Conservation (phyloP, 805 yeast genomes). For the Hanseniaspora nectarophila region DNA sequence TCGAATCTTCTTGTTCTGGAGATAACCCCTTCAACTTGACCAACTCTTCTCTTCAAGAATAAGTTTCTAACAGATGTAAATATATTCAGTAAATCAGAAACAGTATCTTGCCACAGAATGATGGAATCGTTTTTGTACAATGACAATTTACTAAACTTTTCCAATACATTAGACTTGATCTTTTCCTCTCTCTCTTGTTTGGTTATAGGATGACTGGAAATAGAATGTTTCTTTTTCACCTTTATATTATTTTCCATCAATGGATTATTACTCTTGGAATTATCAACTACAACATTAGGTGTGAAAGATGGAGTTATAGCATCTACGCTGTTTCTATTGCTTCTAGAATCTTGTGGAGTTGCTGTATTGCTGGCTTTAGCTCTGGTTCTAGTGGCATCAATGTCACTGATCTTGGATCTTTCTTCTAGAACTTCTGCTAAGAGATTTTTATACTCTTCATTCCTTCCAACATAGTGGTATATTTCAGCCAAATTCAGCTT, state of each 20-base stretch:
- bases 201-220: slow-evolving; percentile 26
- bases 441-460: slow-evolving; percentile 43
- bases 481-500: slow-evolving; percentile 75
- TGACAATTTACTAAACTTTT: slow-evolving; percentile 43
- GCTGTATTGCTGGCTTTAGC: slow-evolving; percentile 14
- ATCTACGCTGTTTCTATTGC: background rate
- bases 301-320: slow-evolving; percentile 11
- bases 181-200: slow-evolving; percentile 46
- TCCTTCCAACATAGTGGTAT: slow-evolving; percentile 51
- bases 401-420: slow-evolving; percentile 21
- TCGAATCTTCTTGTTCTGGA: slow-evolving; percentile 48
- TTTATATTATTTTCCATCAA: slow-evolving; percentile 24
- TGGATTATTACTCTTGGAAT: slow-evolving; percentile 17
- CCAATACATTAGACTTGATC: slow-evolving; percentile 46
- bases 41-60: slow-evolving; percentile 63
- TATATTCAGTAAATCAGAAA: slow-evolving; percentile 70
- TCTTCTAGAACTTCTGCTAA: slow-evolving; percentile 43
- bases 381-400: slow-evolving; percentile 19
- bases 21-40: slow-evolving; percentile 56
- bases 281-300: slow-evolving; percentile 8
- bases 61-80: slow-evolving; percentile 68
- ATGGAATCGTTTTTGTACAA: slow-evolving; percentile 42
- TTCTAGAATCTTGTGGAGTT: background rate
- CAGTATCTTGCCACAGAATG: slow-evolving; percentile 71
- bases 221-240: slow-evolving; percentile 19